Evolutionary conservation across 2,329 filamentous ascomycete genomes (phyloP).

Genomic region (Fusarium sp.): DNA sequence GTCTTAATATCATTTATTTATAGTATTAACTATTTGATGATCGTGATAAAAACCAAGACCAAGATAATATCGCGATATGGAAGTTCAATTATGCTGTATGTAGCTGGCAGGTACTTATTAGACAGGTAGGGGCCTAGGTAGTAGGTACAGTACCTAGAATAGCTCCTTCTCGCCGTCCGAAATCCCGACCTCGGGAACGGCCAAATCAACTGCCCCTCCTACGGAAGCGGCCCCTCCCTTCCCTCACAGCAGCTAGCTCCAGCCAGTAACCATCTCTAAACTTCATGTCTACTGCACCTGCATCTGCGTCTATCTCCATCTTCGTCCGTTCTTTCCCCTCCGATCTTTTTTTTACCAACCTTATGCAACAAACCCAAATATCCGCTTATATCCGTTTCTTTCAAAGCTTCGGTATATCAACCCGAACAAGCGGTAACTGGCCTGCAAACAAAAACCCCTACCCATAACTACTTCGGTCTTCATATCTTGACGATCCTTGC

Average conservation of each 20-base stretch:
- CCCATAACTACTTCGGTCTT: neutral
- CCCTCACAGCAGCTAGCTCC: slow-evolving; percentile 42
- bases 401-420: neutral
- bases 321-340: slow-evolving; percentile 26
- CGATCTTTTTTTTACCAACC: slow-evolving; percentile 30
- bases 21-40: no score
- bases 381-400: slow-evolving; percentile 8
- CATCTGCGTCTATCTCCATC: slow-evolving; percentile 33
- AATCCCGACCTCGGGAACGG: slow-evolving; percentile 1
- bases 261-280: slow-evolving; percentile 25
- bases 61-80: no score
- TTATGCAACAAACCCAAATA: slow-evolving; percentile 13
- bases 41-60: no score
- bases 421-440: neutral
- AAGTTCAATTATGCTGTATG: no score
- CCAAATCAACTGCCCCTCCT: slow-evolving; percentile 20
- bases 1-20: neutral
- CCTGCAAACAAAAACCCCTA: neutral
- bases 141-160: no score
- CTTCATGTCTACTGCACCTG: slow-evolving; percentile 26
- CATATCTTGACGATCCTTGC: slow-evolving; percentile 7
- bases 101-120: no score
- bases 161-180: neutral
- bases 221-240: slow-evolving; percentile 32
- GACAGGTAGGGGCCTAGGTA: no score